Base-by-base conservation (phyloP, 176 grass and related monocot genomes). In the Hordeum marinum region DNA sequence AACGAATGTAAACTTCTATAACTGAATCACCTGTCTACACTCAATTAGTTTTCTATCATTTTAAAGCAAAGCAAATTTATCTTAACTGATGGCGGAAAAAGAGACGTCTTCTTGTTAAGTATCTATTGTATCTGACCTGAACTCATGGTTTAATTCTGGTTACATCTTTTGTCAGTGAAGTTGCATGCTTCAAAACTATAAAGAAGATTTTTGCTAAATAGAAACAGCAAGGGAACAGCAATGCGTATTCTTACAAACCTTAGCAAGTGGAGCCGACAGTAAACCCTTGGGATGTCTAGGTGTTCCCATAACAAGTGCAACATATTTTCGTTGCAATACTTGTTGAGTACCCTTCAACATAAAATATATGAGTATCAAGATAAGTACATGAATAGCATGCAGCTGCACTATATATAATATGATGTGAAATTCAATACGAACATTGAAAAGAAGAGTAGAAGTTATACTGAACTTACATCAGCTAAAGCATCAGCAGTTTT, bases 401-500 rank as follows among this genome's bases (percentile, higher is more conserved):
- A 73, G 27, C 24, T 62, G 12, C 11, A 62, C 78, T 46, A 81
- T 43, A 76, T 72, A 72, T 4, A 76, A 81, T 76, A 81, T 63
- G 50, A n/a, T 83, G 62, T 5, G 11, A 11, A 48, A 76, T 55
- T 50, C 39, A 77, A 81, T 50, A 85, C 23, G 20, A 72, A 26
- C 63, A 80, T 72, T 76, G 42, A 42, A 72, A 60, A 65, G 63
- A 21, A 72, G 5, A 64, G 37, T 72, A 31, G 4, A 66, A 83
- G 63, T 14, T 82, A 78, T 2, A 79, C 42, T 63, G 20, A 82
- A 88, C 85, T 93, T 87, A 93, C 95, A 92, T 93, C 85, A 81
- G 83, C 76, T 90, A 95, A 83, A 93, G 93, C 95, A 89, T 86
- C 93, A 82, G 95, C 89, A 87, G 93, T 98, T 85, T 98, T 98